Base-by-base conservation (phyloP, 257 asterid genomes). In the Forsythia suspensa region DNA sequence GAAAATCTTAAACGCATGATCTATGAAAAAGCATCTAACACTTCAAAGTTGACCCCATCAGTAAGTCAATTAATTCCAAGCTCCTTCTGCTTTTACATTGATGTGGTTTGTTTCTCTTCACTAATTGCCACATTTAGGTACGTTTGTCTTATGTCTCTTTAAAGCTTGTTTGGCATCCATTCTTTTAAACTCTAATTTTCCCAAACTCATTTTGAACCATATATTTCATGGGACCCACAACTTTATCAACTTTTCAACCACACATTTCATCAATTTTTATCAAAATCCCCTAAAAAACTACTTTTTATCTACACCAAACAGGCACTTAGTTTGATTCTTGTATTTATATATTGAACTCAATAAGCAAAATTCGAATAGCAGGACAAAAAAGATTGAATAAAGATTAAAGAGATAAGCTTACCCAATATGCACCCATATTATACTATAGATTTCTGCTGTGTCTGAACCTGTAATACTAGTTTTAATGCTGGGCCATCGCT, bases 31-130 rank as follows among this genome's bases (percentile, higher is more conserved):
- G 95, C 99, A 77, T 88, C 98, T 67, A 87, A 77, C 82, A 87
- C 97, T 51, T 69, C 98, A 40, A 96, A 96, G 89, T 85, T 96
- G 87, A 90, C 92, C 72, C 97, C 95, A 72, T 93, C 97, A 15
- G 99, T 95, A 84, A 88, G 96, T 84, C 61, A 1, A 76, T 59
- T 68, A 75, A 76, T 72, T 37, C 73, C 40, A 42, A 38, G 78
- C 55, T 71, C 68, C 68, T 76, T 59, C 13, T 73, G n/a, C 39
- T 69, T 39, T 80, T 74, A 9, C 10, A 36, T 11, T 16, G 67
- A 40, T 55, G 13, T 39, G 34, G 12, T 80, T 63, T 44, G 12
- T 67, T 78, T 67, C 38, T 44, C 52, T 77, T 15, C 57, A 9
- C 37, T 57, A 36, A 20, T 29, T 29, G 55, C 75, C 67, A 72